These are phyloP conservation scores for Rhododendron kiyosumense DNA, from an alignment of 148 eudicot genomes.

Conservation along the genomic window DNA sequence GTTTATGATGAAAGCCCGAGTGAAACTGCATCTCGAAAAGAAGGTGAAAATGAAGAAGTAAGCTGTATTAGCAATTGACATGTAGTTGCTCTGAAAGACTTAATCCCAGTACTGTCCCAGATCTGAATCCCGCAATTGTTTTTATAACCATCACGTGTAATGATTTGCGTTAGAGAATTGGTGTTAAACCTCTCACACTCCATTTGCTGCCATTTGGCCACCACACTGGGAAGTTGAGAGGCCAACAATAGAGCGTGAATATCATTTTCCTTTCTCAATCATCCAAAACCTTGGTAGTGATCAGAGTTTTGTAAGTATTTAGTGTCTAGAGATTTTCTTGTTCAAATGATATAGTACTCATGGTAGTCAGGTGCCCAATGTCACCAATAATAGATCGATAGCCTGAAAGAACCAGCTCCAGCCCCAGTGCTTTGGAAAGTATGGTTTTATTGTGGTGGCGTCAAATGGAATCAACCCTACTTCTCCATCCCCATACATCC, in stretches of 20 bases:
- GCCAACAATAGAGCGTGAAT: neutral
- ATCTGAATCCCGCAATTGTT: neutral
- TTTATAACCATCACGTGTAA: neutral
- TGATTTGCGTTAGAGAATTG: neutral
- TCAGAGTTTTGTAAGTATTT: neutral
- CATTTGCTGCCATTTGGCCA: neutral
- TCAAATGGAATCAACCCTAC: neutral
- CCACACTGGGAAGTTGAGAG: neutral
- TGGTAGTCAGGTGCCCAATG: neutral
- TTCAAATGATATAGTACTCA: neutral
- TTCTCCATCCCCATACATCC: neutral
- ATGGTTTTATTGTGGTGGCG: neutral
- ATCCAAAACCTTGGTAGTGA: neutral
- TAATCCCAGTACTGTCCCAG: neutral
- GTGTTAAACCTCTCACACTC: neutral
- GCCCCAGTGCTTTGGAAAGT: neutral
- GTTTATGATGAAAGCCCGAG: neutral
- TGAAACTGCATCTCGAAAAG: neutral
- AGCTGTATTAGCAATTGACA: neutral
- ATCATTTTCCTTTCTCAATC: neutral
- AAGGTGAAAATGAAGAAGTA: neutral
- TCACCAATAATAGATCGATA: neutral
- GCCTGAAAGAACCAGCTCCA: neutral
- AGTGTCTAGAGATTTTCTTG: neutral
- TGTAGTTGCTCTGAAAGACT: neutral